Evolutionary conservation across 768 basidiomycete species (phyloP), one percentile per base, ranked within the genome.

Genomic region (Mycena latifolia): DNA sequence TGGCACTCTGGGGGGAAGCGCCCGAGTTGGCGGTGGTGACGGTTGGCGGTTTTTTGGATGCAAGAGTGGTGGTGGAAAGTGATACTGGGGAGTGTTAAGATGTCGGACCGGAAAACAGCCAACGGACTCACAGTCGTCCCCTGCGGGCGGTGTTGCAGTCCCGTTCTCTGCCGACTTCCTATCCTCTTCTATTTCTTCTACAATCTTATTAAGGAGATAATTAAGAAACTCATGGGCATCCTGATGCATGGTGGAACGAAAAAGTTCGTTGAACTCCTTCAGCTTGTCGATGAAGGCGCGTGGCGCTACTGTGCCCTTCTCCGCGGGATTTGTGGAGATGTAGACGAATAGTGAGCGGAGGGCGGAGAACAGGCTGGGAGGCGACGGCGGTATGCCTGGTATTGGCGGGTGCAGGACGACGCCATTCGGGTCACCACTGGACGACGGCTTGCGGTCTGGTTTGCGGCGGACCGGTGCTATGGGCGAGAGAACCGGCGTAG

Each of bases 161-260:
- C 65, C 65, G 54, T 48, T 78, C 59, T 79, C 76, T n/a, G 72
- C 70, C 47, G 75, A 81, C 72, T 82, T 89, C 73, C 78, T 84
- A 63, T 92, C 91, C 65, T 88, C 86, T 73, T 96, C 93, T 69
- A 97, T 87, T 75, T 98, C 96, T 77, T 99, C 97, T 37, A 95
- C 92, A 53, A 99, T 90, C 76, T 85, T 90, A 78, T 99, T 99
- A 59, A 99, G 81, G 28, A 98, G 81, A 79, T 92, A 98, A 76
- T 96, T 98, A 45, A 98, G 83, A 77, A 99, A 99, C 78, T 99
- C 98, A 79, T 99, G 98, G 3, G 98, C 98, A 77, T 99, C 98
- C 76, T 99, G 98, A 76, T 99, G 98, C 87, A 93, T 92, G 18
- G 93, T 91, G 39, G 90, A 90, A 52, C 95, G 86, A 74, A 98